Conservation (phyloP, 495 filamentous ascomycete species). For the Penicillium paxilli region DNA sequence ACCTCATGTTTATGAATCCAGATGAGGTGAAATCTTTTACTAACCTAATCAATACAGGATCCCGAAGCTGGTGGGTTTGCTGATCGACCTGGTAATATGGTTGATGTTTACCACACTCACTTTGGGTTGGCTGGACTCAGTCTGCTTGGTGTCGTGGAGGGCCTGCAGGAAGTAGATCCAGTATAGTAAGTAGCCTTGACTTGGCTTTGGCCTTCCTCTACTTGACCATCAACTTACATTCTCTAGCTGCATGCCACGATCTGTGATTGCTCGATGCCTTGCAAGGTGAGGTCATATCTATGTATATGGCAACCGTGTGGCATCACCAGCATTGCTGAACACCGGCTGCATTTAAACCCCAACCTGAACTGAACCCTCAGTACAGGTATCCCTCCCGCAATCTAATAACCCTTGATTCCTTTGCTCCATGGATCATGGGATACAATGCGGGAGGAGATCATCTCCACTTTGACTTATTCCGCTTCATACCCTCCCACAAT, state of each 20-base stretch:
- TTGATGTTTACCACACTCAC: conserved; percentile 93
- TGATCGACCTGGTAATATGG: conserved; percentile 89
- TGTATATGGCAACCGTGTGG: too few species aligned
- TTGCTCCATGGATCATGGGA: conserved; percentile 55
- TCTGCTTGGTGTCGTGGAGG: conserved; percentile 72
- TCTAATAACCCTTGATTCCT: conserved; percentile 68
- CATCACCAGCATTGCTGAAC: too few species aligned
- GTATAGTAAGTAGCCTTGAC: conserved; percentile 67
- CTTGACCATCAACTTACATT: not conserved
- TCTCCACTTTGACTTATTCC: conserved; percentile 47
- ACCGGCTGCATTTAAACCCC: too few species aligned
- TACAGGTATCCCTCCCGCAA: conserved; percentile 66
- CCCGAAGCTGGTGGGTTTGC: conserved; percentile 80
- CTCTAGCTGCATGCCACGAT: conserved; percentile 71
- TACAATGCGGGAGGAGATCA: conserved; percentile 75
- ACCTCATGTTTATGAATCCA: too few species aligned
- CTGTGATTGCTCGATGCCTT: conserved; percentile 57
- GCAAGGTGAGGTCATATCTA: too few species aligned
- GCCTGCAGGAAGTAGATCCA: conserved; percentile 79
- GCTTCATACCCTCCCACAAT: conserved; percentile 48
- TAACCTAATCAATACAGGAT: conserved; percentile 55
- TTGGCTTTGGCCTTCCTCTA: not conserved
- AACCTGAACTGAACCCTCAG: too few species aligned
- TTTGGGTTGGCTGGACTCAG: conserved; percentile 91
- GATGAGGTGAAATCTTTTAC: too few species aligned